These are phyloP conservation scores for Plasmodium yoelii DNA, from an alignment of 169 alveolate genomes.

Conservation along the genomic window DNA sequence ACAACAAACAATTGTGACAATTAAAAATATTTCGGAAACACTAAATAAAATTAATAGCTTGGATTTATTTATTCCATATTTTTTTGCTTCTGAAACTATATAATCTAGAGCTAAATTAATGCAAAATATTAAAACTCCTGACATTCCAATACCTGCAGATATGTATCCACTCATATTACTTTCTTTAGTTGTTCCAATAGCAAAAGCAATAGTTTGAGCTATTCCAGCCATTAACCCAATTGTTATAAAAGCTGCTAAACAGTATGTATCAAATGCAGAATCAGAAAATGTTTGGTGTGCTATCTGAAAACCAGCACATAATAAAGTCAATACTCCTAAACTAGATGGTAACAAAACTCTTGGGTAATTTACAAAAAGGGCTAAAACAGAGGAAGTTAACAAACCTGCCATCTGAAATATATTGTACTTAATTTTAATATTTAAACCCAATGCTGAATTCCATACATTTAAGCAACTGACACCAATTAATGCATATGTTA, in stretches of 20 bases:
- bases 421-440: constrained; percentile 47
- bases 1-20: constrained; percentile 31
- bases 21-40: constrained; percentile 42
- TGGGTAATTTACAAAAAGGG: constrained; percentile 39
- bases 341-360: constrained; percentile 25
- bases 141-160: constrained; percentile 67
- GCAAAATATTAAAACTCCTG: constrained; percentile 55
- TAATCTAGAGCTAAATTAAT: constrained; percentile 50
- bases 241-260: constrained; percentile 40
- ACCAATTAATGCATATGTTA: constrained; percentile 55
- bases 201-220: constrained; percentile 71
- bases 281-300: constrained; percentile 20
- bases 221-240: constrained; percentile 63
- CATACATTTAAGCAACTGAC: constrained; percentile 70
- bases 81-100: constrained; percentile 13
- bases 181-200: constrained; percentile 48
- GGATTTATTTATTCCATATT: constrained; percentile 9
- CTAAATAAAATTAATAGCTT: constrained; percentile 23
- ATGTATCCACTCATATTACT: constrained; percentile 66
- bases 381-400: constrained; percentile 39
- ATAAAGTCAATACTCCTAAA: constrained; percentile 27
- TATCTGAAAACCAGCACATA: constrained; percentile 64
- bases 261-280: constrained; percentile 17
- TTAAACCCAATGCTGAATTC: constrained; percentile 66
- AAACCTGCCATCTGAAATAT: constrained; percentile 65